Conservation (phyloP, 352 stramenopile species). For the Phytophthora pini region DNA sequence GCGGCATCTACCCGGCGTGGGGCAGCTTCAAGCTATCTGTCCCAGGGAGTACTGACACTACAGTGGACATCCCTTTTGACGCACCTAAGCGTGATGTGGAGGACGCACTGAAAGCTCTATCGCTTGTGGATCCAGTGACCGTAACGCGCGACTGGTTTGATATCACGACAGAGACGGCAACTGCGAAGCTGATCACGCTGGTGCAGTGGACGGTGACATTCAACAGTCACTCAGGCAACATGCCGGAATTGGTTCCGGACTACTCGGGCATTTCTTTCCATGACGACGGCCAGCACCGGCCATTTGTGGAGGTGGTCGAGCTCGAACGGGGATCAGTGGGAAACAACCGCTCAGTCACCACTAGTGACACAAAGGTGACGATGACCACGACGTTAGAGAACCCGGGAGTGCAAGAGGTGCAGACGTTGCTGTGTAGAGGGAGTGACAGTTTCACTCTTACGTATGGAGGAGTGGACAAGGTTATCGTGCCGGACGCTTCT, state of each 20-base stretch:
- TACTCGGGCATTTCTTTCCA: slow-evolving; percentile 45
- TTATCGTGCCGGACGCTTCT: slow-evolving; percentile 50
- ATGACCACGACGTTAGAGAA: slow-evolving; percentile 61
- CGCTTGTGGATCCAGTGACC: slow-evolving; percentile 77
- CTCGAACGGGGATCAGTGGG: slow-evolving; percentile 58
- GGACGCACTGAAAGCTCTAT: slow-evolving; percentile 78
- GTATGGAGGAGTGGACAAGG: slow-evolving; percentile 31
- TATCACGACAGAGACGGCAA: slow-evolving; percentile 47
- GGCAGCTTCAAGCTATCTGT: slow-evolving; percentile 81
- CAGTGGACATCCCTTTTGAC: slow-evolving; percentile 69
- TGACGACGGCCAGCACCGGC: slow-evolving; percentile 56
- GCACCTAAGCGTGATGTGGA: slow-evolving; percentile 57
- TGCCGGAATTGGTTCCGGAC: slow-evolving; percentile 56
- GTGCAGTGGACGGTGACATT: slow-evolving; percentile 84
- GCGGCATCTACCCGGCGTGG: slow-evolving; percentile 88
- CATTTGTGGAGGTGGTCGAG: slow-evolving; percentile 62
- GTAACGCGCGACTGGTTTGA: slow-evolving; percentile 83
- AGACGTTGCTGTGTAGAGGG: slow-evolving; percentile 67
- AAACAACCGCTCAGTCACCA: slow-evolving; percentile 75
- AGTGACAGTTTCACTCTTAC: slow-evolving; percentile 50
- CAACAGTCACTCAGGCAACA: slow-evolving; percentile 52
- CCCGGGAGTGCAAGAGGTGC: slow-evolving; percentile 73
- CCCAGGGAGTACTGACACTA: slow-evolving; percentile 54
- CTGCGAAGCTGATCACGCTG: slow-evolving; percentile 44
- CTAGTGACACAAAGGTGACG: slow-evolving; percentile 57